Base-by-base conservation (phyloP, 2,329 filamentous ascomycete species). In the Neocucurbitaria cava region DNA sequence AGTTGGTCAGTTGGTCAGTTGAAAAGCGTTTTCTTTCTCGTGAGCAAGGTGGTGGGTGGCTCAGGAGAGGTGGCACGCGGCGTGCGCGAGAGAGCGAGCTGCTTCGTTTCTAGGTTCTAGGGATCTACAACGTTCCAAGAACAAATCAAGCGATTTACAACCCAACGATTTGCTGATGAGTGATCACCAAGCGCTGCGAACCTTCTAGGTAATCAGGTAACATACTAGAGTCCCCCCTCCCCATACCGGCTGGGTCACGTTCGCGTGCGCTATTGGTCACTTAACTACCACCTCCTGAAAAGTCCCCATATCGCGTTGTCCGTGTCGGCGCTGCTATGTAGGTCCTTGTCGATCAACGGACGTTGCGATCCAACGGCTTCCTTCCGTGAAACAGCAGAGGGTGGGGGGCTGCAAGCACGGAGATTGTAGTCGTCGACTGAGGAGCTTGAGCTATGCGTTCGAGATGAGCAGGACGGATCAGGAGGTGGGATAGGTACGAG, bases 221-320 rank as follows among this genome's bases (percentile, higher is more conserved):
- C 24, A 38, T 24, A 31, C 17, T 13, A 38, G 15, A 39, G 26
- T 38, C 46, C 40, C 35, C 35, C 42, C 39, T 8, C 13, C 20
- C 17, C 28, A 33, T 20, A 18, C 23, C 24, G n/a, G 35, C 7
- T 44, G 28, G 36, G 8, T 38, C 56, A 55, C 51, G 52, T 58
- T 55, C 51, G 21, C 21, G 15, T 10, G 11, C 13, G 21, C 41
- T 36, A 58, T 58, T 58, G 56, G 56, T 45, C 33, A 18, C 48
- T 30, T 48, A 21, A 7, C 9, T 28, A 5, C 10, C 26, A 10
- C 26, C 17, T 39, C 28, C 31, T 54, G 35, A 36, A 39, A n/a
- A n/a, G n/a, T 20, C 24, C 33, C 13, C 43, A 52, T 52, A 44
- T 46, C 50, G 49, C 45, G 13, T 50, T 51, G 31, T 39, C 49